Percentiles rank a stretch among this genome's conserved stretches.
Conservation (phyloP, 202 grass and related monocot species). For the Saccharum hybrid region DNA sequence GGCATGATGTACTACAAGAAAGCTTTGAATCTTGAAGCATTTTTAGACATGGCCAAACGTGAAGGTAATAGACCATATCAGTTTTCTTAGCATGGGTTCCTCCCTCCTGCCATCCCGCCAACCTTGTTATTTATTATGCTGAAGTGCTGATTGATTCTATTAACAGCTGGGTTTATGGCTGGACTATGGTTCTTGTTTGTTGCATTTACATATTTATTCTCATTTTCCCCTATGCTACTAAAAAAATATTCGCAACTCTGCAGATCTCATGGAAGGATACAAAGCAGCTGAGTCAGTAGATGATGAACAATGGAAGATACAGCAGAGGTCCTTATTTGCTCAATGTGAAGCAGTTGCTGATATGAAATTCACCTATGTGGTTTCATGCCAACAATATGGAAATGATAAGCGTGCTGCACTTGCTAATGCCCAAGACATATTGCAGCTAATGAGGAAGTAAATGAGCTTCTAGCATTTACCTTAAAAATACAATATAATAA, state of each 20-base stretch:
- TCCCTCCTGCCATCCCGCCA: not conserved
- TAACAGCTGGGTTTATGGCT: slow-evolving; percentile 24
- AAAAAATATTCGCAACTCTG: slow-evolving; percentile 32
- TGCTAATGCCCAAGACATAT: slow-evolving; percentile 78
- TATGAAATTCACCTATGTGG: slow-evolving; percentile 97
- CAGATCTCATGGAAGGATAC: slow-evolving; percentile 97
- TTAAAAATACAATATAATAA: slow-evolving; percentile 20
- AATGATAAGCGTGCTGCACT: slow-evolving; percentile 89
- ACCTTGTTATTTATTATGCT: slow-evolving; percentile 3
- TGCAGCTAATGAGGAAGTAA: slow-evolving; percentile 91
- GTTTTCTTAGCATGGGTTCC: not conserved
- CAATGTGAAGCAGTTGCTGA: slow-evolving; percentile 87
- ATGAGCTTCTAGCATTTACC: slow-evolving; percentile 41
- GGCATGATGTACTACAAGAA: slow-evolving; percentile 98
- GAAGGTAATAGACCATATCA: slow-evolving; percentile 61
- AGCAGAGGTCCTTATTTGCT: slow-evolving; percentile 64
- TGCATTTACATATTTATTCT: slow-evolving; percentile 28
- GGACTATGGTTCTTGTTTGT: slow-evolving; percentile 29
- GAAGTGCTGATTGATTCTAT: slow-evolving; percentile 25
- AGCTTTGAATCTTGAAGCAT: slow-evolving; percentile 94
- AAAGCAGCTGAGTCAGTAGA: slow-evolving; percentile 77
- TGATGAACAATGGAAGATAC: slow-evolving; percentile 61
- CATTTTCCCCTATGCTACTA: not conserved
- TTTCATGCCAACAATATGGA: slow-evolving; percentile 97
- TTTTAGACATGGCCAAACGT: slow-evolving; percentile 88